A percentile compares a stretch with the other conserved stretches of the same genome.
These are phyloP conservation scores for Datura wrightii DNA, from an alignment of 257 asterid genomes.

Conservation along the genomic window DNA sequence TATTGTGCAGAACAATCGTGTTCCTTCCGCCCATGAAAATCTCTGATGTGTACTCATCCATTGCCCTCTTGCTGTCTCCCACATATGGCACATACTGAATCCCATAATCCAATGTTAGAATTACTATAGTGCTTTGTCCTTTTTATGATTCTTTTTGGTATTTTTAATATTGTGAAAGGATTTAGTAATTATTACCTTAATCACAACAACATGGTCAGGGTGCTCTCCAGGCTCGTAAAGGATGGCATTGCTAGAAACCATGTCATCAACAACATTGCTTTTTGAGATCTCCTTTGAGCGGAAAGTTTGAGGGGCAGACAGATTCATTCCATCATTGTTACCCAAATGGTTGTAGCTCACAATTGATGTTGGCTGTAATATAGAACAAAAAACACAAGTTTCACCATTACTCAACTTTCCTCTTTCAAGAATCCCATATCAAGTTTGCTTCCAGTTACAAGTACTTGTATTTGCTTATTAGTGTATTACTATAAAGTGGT, in stretches of 20 bases:
- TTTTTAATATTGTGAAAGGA: not conserved
- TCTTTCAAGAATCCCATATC: slow-evolving; percentile 1
- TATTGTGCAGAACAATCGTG: slow-evolving; percentile 94
- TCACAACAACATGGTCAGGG: slow-evolving; percentile 96
- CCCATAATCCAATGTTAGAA: not conserved
- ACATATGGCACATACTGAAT: slow-evolving; percentile 90
- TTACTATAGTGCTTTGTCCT: not conserved
- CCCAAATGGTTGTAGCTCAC: slow-evolving; percentile 99
- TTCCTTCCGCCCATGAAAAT: slow-evolving; percentile 95
- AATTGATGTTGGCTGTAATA: slow-evolving; percentile 85
- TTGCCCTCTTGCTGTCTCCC: slow-evolving; percentile 98
- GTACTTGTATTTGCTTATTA: not conserved
- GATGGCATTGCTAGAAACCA: slow-evolving; percentile 97
- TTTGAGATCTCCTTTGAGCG: slow-evolving; percentile 97
- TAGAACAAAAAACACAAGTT: slow-evolving; percentile 1
- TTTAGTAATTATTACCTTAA: slow-evolving; percentile 60
- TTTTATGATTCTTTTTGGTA: not conserved
- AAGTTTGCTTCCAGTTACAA: not conserved
- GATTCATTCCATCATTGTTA: slow-evolving; percentile 97
- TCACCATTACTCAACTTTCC: not conserved
- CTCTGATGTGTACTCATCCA: slow-evolving; percentile 99
- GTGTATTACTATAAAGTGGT: not conserved
- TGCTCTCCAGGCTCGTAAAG: slow-evolving; percentile 96
- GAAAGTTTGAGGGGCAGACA: slow-evolving; percentile 96
- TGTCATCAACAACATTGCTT: slow-evolving; percentile 97